phyloP scores from a whole-genome alignment of 2,329 filamentous ascomycete genomes.

The Rhynchosporium agropyri region DNA sequence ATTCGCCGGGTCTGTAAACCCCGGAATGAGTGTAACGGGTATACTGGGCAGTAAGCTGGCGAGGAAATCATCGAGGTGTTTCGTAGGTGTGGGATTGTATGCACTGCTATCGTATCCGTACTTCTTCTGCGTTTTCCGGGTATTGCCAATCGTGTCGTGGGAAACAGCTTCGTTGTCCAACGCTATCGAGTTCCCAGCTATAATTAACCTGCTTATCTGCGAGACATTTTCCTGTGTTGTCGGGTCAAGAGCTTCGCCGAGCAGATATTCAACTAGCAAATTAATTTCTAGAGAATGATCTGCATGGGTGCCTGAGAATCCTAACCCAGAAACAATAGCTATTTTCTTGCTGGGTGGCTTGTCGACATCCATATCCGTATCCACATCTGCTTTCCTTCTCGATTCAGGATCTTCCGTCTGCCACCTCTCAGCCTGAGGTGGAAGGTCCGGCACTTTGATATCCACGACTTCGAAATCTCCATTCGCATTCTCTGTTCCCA shows the following conservation, averaged over 20 bases:
- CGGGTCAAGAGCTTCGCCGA: conserved; percentile 74
- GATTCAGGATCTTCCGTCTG: conserved; percentile 58
- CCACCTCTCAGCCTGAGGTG: conserved; percentile 82
- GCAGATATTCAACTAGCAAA: conserved; percentile 81
- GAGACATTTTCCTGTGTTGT: conserved; percentile 60
- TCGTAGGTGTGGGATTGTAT: conserved; percentile 85
- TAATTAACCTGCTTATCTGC: conserved; percentile 80
- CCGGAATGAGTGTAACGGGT: conserved; percentile 86
- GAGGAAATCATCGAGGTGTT: conserved; percentile 82
- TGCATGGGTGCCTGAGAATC: conserved; percentile 73
- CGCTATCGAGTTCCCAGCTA: conserved; percentile 85
- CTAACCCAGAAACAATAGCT: conserved; percentile 86
- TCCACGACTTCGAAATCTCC: conserved; percentile 94
- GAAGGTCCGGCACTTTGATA: conserved; percentile 82
- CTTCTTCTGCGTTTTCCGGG: conserved; percentile 63
- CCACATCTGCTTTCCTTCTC: conserved; percentile 48
- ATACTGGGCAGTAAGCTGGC: conserved; percentile 79
- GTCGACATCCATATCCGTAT: conserved; percentile 60
- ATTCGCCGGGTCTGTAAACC: conserved; percentile 83
- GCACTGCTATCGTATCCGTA: conserved; percentile 91
- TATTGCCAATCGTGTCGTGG: conserved; percentile 41
- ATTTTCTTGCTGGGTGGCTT: conserved; percentile 57
- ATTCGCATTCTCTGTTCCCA: conserved; percentile 90
- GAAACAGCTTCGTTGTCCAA: conserved; percentile 36
- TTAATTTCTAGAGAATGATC: conserved; percentile 75